Conservation (phyloP, 169 alveolate genomes). For the Theileria orientalis region DNA sequence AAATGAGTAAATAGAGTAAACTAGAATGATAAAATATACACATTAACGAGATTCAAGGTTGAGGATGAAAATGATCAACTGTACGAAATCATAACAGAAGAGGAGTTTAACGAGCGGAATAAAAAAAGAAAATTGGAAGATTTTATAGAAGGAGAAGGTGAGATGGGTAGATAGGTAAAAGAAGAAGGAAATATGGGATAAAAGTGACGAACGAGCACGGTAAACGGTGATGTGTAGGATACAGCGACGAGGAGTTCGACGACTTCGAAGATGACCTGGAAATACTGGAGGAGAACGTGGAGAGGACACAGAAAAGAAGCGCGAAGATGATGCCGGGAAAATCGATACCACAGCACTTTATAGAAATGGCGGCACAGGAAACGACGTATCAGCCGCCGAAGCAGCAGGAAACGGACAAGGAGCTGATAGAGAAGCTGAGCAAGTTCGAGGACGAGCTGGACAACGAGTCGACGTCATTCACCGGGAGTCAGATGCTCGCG, state of each 20-base stretch:
- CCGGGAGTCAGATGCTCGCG: not conserved
- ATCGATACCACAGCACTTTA: constrained; percentile 61
- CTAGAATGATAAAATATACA: not conserved
- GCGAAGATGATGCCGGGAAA: constrained; percentile 21
- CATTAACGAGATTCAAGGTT: not conserved
- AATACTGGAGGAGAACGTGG: constrained; percentile 18
- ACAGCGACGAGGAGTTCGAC: constrained; percentile 35
- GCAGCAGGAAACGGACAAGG: constrained; percentile 35
- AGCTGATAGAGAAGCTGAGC: constrained; percentile 42
- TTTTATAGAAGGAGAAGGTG: constrained; percentile 63
- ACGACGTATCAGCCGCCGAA: constrained; percentile 44
- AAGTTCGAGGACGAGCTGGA: constrained; percentile 63
- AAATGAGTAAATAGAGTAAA: not conserved
- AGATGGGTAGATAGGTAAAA: not conserved
- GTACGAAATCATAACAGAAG: constrained; percentile 62
- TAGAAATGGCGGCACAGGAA: constrained; percentile 58
- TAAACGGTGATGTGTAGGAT: not conserved
- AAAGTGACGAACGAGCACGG: not conserved
- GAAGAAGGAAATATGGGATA: not conserved
- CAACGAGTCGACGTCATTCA: constrained; percentile 21
- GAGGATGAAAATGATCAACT: constrained; percentile 66
- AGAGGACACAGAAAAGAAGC: not conserved
- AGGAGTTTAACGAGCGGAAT: constrained; percentile 58
- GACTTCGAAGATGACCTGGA: constrained; percentile 55
- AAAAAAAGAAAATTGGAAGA: constrained; percentile 50